phyloP scores from a whole-genome alignment of 2,329 filamentous ascomycete genomes.

The Ceratocystis diversiconidia region DNA sequence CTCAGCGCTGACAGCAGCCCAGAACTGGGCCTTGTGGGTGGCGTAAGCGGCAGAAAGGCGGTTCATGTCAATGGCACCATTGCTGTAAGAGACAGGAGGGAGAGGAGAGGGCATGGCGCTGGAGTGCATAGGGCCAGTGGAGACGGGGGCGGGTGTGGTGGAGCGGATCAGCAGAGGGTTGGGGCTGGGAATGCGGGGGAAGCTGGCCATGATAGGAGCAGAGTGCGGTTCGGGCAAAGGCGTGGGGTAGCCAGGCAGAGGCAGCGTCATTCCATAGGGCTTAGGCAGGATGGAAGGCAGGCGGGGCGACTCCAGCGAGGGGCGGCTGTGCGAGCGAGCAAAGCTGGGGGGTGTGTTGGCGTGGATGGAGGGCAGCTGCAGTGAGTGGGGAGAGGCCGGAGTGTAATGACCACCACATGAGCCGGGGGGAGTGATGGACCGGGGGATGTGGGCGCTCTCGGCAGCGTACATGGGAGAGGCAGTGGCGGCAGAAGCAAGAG shows the following conservation, averaged over 20 bases:
- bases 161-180: constrained; percentile 28
- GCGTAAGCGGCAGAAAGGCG: constrained; percentile 59
- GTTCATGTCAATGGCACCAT: constrained; percentile 39
- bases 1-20: constrained; percentile 55
- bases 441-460: constrained; percentile 30
- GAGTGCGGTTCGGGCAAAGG: constrained; percentile 33
- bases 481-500: constrained; percentile 33
- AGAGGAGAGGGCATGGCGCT: constrained; percentile 24
- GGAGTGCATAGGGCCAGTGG: constrained; percentile 36
- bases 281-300: constrained; percentile 53
- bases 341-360: constrained; percentile 19
- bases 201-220: constrained; percentile 23
- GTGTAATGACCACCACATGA: constrained; percentile 30
- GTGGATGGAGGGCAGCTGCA: constrained; percentile 41
- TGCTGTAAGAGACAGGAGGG: constrained; percentile 24
- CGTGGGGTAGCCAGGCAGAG: constrained; percentile 29
- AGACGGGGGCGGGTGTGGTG: constrained; percentile 27
- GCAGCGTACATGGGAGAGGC: constrained; percentile 31
- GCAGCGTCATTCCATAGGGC: constrained; percentile 39
- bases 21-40: constrained; percentile 56
- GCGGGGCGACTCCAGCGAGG: constrained; percentile 31
- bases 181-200: constrained; percentile 15
- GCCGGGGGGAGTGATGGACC: constrained; percentile 35
- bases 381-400: constrained; percentile 25
- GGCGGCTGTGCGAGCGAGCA: constrained; percentile 6